Evolutionary conservation across 345 rosid genomes (phyloP).

Genomic region (Triadica sebifera): DNA sequence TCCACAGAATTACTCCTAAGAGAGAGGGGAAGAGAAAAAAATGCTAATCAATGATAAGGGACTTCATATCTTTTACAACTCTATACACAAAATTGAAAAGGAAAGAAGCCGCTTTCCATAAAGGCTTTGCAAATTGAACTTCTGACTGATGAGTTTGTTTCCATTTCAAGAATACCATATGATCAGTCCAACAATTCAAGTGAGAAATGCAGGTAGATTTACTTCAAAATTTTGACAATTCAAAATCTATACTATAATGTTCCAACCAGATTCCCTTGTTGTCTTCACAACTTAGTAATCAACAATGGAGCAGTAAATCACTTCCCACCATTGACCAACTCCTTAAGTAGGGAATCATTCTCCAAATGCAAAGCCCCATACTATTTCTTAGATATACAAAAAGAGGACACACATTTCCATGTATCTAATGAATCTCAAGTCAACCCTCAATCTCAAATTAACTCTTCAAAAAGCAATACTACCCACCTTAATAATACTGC

Average conservation of each 20-base stretch:
- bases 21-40: not conserved
- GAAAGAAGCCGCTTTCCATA: not conserved
- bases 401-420: not conserved
- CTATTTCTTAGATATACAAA: slow-evolving; percentile 4
- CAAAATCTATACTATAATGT: not conserved
- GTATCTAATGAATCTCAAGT: slow-evolving; percentile 8
- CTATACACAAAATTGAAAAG: not conserved
- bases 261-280: not conserved
- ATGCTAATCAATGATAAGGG: not conserved
- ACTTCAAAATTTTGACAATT: not conserved
- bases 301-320: slow-evolving; percentile 1
- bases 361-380: slow-evolving; percentile 3
- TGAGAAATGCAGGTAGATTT: not conserved
- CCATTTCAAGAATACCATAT: not conserved
- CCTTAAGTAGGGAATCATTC: not conserved
- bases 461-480: slow-evolving; percentile 22
- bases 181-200: not conserved
- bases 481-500: slow-evolving; percentile 72
- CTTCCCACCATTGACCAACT: not conserved
- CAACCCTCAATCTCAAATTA: not conserved
- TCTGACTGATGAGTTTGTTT: not conserved
- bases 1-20: slow-evolving; percentile 14
- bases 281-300: not conserved
- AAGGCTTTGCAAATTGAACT: not conserved
- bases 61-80: not conserved